Conservation (phyloP, 805 yeast genomes). For the Saturnispora serradocipensis region DNA sequence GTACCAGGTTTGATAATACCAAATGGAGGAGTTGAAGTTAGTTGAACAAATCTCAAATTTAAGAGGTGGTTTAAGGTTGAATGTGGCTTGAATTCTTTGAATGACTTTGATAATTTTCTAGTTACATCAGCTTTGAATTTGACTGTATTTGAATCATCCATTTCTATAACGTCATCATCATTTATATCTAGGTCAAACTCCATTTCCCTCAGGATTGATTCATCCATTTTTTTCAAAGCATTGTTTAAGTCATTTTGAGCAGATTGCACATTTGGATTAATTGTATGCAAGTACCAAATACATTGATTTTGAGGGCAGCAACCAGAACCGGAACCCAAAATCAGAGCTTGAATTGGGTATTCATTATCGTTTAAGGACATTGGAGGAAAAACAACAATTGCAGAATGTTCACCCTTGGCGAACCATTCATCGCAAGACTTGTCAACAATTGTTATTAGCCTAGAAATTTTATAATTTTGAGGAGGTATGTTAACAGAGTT, state of each 20-base stretch:
- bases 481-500: conserved; percentile 34
- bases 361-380: conserved; percentile 58
- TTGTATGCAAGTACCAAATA: conserved; percentile 82
- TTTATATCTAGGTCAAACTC: conserved; percentile 36
- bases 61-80: conserved; percentile 40
- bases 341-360: conserved; percentile 75
- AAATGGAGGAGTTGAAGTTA: conserved; percentile 46
- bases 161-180: conserved; percentile 46
- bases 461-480: conserved; percentile 50
- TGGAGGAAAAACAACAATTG: conserved; percentile 90
- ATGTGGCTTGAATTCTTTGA: conserved; percentile 76
- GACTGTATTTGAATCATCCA: conserved; percentile 8
- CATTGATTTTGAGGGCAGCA: conserved; percentile 81
- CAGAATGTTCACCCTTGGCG: conserved; percentile 70
- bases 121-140: conserved; percentile 29
- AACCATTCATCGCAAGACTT: conserved; percentile 91
- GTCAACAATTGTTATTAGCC: conserved; percentile 74
- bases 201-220: conserved; percentile 72
- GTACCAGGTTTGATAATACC: conserved; percentile 39
- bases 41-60: conserved; percentile 55
- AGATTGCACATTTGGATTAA: conserved; percentile 49
- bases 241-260: conserved; percentile 73
- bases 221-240: conserved; percentile 74
- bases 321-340: conserved; percentile 82
- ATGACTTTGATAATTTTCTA: conserved; percentile 75